Evolutionary conservation across 1,284 basidiomycete genomes (phyloP), one percentile per base, ranked within the genome.

Genomic region (Sporisorium scitamineum): DNA sequence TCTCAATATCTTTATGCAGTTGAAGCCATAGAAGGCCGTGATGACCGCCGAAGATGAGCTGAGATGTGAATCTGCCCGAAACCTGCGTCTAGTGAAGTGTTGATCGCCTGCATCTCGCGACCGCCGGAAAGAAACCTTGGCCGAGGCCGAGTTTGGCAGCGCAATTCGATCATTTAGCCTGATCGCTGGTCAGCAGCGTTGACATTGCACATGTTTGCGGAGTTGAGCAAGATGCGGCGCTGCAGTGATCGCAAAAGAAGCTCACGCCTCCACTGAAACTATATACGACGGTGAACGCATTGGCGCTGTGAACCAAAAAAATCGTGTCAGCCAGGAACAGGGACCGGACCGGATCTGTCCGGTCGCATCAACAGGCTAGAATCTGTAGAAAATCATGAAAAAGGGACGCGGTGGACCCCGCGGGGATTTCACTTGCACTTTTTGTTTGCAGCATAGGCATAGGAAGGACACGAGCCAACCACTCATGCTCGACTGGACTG

Each of bases 321-420:
- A 32, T 31, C 42, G 20, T 26, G 34, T 44, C 26, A 45, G 41
- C 42, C 54, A 44, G 58, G 54, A 58, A 56, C 50, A 18, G n/a
- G 37, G 61, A 51, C 48, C 61, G 57, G 53, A 24, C 54, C 47
- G 31, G 55, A 18, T 39, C 68, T 62, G 61, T 56, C 56, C 61
- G 61, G 57, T 56, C 57, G 29, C 39, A 44, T 42, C 11, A 5
- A 7, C 10, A 29, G 24, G 6, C 39, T 31, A 14, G 32, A 41
- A 44, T 42, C 20, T 44, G 18, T 18, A 9, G 16, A 26, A 58
- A 44, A n/a, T n/a, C 27, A 22, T 18, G 41, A 54, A 57, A 48
- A 26, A 9, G 2, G 27, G 51, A 45, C 45, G 47, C 53, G 59
- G 20, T 34, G 37, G 48, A 52, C 58, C 61, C 67, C 67, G 67